Evolutionary conservation across 495 filamentous ascomycete species (phyloP), one percentile per base, ranked within the genome.

Genomic region (Rostrohypoxylon terebratum): DNA sequence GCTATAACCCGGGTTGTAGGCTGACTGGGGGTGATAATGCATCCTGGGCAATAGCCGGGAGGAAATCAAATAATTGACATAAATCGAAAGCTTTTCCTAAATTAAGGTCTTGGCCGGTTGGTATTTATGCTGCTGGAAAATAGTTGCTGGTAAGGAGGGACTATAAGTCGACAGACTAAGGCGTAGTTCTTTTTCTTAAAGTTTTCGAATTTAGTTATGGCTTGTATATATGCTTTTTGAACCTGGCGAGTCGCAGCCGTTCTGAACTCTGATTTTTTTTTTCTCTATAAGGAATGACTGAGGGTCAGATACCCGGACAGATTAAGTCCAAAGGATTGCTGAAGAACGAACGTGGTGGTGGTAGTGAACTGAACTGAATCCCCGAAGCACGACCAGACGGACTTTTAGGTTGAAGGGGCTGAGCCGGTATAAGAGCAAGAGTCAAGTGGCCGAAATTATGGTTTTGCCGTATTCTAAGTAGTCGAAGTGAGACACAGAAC

Each of bases 211-310:
- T 45, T 6, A 13, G 4, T 45, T 13, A 7, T 5, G 38, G 38
- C 11, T 38, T 20, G 42, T 45, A 45, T 45, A 20, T 45, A 45
- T 18, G 42, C 3, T 45, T 45, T 13, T n/a, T n/a, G n/a, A 45
- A 45, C 50, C 48, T 31, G 58, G 48, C 38, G 48, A 31, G 21
- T 11, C 48, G 13, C n/a, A 34, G 25, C 38, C 16, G n/a, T 14
- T 25, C n/a, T 28, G 21, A 68, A 21, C 28, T 28, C 28, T n/a
- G n/a, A 20, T 1, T 47, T 50, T 50, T 31, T 34, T 34, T 18
- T 33, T 59, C 64, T 65, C 69, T 67, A 61, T 73, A 84, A 85
- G 71, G 83, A 85, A 78, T 51, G 82, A 85, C 83, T 84, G 75
- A 68, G 68, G 80, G 79, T 81, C 62, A 79, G 81, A 73, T 69